Percentiles rank a stretch among this genome's conserved stretches.
phyloP scores from a whole-genome alignment of 1,139 yeast genomes.

The Geotrichum carabidarum region DNA sequence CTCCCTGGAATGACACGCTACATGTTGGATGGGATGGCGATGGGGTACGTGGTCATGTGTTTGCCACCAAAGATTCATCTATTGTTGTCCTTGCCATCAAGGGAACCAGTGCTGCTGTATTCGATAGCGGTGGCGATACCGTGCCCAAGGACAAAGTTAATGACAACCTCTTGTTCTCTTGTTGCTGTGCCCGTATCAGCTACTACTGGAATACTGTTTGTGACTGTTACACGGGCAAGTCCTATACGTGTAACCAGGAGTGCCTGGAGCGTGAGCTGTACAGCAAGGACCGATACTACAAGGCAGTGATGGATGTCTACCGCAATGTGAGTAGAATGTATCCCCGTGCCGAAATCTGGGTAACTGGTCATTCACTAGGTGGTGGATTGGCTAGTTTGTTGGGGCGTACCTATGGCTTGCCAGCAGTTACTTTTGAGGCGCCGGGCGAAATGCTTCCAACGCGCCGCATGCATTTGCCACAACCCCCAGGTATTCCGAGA shows the following conservation, averaged over 20 bases:
- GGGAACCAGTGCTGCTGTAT: conserved; percentile 89
- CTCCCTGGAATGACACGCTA: conserved; percentile 45
- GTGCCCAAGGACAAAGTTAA: conserved; percentile 74
- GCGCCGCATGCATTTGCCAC: conserved; percentile 78
- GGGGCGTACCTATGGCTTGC: conserved; percentile 86
- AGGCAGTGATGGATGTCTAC: conserved; percentile 73
- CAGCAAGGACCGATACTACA: conserved; percentile 74
- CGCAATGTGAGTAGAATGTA: conserved; percentile 62
- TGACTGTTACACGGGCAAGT: conserved; percentile 73
- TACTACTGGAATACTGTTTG: conserved; percentile 95
- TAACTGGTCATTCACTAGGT: conserved; percentile 93
- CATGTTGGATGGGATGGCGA: conserved; percentile 80
- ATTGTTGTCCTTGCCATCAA: conserved; percentile 78
- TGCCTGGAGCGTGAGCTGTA: conserved; percentile 76
- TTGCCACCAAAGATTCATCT: conserved; percentile 55
- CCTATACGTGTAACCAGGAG: conserved; percentile 83
- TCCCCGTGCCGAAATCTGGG: conserved; percentile 74
- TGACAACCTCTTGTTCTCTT: conserved; percentile 83
- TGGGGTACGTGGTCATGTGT: conserved; percentile 88
- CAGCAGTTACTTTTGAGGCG: conserved; percentile 85
- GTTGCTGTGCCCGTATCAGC: conserved; percentile 93
- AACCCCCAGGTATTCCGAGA: conserved; percentile 84
- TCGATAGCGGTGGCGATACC: conserved; percentile 72
- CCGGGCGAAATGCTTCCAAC: conserved; percentile 90
- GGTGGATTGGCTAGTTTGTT: conserved; percentile 78